Conservation (phyloP, 495 filamentous ascomycete genomes). For the Aspergillus cavernicola region DNA sequence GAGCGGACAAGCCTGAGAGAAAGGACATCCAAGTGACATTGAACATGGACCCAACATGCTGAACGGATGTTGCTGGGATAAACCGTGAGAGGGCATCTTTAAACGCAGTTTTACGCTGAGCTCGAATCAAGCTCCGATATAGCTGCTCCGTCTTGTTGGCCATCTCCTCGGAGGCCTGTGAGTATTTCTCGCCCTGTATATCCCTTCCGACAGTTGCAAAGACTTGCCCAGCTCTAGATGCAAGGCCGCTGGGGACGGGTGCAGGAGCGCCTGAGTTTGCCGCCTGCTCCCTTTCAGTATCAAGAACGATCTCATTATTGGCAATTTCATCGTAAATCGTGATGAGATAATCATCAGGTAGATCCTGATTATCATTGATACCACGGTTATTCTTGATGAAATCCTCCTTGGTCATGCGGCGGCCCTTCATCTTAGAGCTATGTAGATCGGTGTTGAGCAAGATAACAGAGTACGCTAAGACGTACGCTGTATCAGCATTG, state of each 20-base stretch:
- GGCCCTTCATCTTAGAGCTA: conserved; percentile 74
- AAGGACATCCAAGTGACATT: conserved; percentile 99
- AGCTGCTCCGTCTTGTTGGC: conserved; percentile 81
- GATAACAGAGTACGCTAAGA: conserved; percentile 93
- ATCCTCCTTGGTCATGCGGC: conserved; percentile 89
- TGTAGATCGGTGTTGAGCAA: conserved; percentile 96
- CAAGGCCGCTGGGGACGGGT: conserved; percentile 60
- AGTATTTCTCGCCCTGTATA: conserved; percentile 86
- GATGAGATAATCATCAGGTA: conserved; percentile 87
- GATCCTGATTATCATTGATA: conserved; percentile 93
- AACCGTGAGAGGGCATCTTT: conserved; percentile 69
- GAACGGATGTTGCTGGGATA: conserved; percentile 87
- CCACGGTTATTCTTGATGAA: conserved; percentile 99
- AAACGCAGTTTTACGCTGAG: conserved; percentile 72
- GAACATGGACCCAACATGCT: conserved; percentile 97
- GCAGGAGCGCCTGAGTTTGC: conserved; percentile 64
- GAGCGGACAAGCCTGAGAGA: conserved; percentile 84
- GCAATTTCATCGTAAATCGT: conserved; percentile 91
- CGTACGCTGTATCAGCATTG: conserved; percentile 96
- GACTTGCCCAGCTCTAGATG: conserved; percentile 83
- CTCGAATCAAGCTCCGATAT: conserved; percentile 83
- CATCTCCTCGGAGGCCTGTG: conserved; percentile 95
- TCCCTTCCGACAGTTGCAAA: conserved; percentile 88
- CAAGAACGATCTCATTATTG: conserved; percentile 88
- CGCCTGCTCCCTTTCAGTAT: conserved; percentile 83